phyloP scores from a whole-genome alignment of 163 green algal species.

The Chlorella variabilis region DNA sequence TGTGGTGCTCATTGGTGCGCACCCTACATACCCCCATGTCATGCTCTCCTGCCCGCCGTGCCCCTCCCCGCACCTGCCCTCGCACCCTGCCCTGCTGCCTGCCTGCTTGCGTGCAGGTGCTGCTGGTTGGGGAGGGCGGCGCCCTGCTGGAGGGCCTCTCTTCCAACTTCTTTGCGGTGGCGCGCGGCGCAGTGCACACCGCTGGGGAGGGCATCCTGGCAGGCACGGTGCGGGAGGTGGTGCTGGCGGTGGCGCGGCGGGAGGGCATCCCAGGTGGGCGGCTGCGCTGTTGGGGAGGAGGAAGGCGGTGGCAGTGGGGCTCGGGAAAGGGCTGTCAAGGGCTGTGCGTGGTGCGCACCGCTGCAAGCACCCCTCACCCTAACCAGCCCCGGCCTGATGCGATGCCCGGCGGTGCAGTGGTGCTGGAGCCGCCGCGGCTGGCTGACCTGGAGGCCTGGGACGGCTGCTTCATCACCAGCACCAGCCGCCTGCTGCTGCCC shows the following conservation, averaged over 20 bases:
- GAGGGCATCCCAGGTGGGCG: slow-evolving; percentile 52
- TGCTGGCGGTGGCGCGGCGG: slow-evolving; percentile 57
- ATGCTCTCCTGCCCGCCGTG: too few relatives aligned
- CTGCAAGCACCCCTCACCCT: too few relatives aligned
- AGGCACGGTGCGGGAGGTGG: slow-evolving; percentile 67
- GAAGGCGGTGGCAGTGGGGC: too few relatives aligned
- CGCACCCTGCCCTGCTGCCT: background rate
- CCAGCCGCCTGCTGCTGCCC: slow-evolving; percentile 71
- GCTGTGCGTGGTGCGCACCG: too few relatives aligned
- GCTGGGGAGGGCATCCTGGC: slow-evolving; percentile 65
- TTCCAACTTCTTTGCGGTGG: slow-evolving; percentile 76
- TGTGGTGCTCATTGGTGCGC: too few relatives aligned
- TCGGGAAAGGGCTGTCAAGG: too few relatives aligned
- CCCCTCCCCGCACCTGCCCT: background rate
- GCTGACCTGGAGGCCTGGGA: slow-evolving; percentile 60
- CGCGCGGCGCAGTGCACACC: slow-evolving; percentile 57
- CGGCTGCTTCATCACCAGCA: slow-evolving; percentile 67
- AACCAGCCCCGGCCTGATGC: too few relatives aligned
- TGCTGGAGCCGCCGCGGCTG: slow-evolving; percentile 57
- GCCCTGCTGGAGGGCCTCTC: slow-evolving; percentile 62
- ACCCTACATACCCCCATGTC: too few relatives aligned
- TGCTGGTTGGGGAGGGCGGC: slow-evolving; percentile 55
- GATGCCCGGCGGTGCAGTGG: too few relatives aligned
- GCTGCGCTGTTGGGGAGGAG: too few relatives aligned
- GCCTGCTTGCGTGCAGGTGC: slow-evolving; percentile 33